Conservation (phyloP, 495 filamentous ascomycete species). For the Hypoxylon crocopeplum region DNA sequence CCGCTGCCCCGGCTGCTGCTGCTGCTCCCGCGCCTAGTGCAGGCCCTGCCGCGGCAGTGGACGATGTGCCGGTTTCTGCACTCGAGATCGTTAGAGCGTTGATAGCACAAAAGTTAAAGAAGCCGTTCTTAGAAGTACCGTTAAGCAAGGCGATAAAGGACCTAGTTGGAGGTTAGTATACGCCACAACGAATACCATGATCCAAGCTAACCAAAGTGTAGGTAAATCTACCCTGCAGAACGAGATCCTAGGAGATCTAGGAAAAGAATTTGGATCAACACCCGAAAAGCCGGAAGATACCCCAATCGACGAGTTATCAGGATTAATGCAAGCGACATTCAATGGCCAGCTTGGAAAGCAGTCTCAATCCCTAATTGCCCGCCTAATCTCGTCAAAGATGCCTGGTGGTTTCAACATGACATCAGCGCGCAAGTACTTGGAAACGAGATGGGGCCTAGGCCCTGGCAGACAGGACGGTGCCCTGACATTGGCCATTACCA, state of each 20-base stretch:
- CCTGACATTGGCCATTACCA: slow-evolving; percentile 85
- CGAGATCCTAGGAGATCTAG: slow-evolving; percentile 92
- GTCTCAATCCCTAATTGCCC: slow-evolving; percentile 88
- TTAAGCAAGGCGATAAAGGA: slow-evolving; percentile 98
- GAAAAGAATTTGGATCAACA: slow-evolving; percentile 97
- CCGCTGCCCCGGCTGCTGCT: slow-evolving; percentile 62
- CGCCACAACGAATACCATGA: background rate
- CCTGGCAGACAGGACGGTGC: slow-evolving; percentile 91
- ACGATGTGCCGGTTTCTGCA: slow-evolving; percentile 85
- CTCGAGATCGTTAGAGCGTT: slow-evolving; percentile 88
- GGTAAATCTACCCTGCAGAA: slow-evolving; percentile 98
- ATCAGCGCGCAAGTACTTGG: slow-evolving; percentile 88
- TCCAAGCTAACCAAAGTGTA: slow-evolving; percentile 42
- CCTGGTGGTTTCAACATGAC: slow-evolving; percentile 99
- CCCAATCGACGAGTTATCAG: slow-evolving; percentile 92
- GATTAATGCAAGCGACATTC: slow-evolving; percentile 96
- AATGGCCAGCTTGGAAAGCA: slow-evolving; percentile 98
- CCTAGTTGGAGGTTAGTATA: slow-evolving; percentile 86
- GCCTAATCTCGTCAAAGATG: slow-evolving; percentile 98
- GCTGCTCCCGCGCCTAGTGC: slow-evolving; percentile 68
- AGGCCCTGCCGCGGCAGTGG: slow-evolving; percentile 87
- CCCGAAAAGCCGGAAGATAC: slow-evolving; percentile 99
- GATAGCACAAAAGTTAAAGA: slow-evolving; percentile 99
- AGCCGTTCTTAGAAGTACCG: slow-evolving; percentile 85
- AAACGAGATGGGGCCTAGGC: slow-evolving; percentile 90